Percentiles rank a stretch among this genome's conserved stretches.
Conservation (phyloP, 2,329 filamentous ascomycete species). For the Phialophora tarda region DNA sequence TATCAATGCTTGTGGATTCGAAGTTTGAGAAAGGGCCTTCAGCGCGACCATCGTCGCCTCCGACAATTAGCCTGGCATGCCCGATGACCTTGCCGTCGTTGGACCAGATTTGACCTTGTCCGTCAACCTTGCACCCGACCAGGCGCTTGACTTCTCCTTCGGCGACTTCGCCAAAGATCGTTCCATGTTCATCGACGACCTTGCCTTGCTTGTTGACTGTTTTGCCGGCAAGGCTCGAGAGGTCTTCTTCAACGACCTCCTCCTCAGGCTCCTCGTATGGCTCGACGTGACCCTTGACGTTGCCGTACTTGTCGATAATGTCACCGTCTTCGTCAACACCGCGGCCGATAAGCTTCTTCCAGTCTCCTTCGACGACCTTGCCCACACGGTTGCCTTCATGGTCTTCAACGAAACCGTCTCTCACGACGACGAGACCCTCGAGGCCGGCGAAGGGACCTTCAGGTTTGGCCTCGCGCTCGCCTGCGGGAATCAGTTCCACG, state of each 20-base stretch:
- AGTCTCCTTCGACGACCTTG: slow-evolving; percentile 71
- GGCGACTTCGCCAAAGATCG: slow-evolving; percentile 62
- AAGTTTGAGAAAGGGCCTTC: slow-evolving; percentile 64
- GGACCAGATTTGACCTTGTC: slow-evolving; percentile 68
- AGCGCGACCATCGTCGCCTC: slow-evolving; percentile 50
- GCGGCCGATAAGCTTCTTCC: slow-evolving; percentile 74
- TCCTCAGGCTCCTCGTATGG: slow-evolving; percentile 59
- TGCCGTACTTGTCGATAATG: slow-evolving; percentile 76
- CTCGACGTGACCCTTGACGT: slow-evolving; percentile 64
- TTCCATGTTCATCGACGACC: slow-evolving; percentile 64
- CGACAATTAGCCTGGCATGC: slow-evolving; percentile 62
- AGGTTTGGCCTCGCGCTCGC: slow-evolving; percentile 60
- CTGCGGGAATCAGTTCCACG: slow-evolving; percentile 63
- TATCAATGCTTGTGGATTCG: slow-evolving; percentile 61
- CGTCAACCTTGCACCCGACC: slow-evolving; percentile 67
- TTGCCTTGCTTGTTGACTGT: slow-evolving; percentile 69
- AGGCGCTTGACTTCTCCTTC: slow-evolving; percentile 63
- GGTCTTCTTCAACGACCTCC: slow-evolving; percentile 55
- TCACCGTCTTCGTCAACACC: slow-evolving; percentile 82
- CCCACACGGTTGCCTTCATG: slow-evolving; percentile 78
- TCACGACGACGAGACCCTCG: slow-evolving; percentile 62
- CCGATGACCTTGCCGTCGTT: slow-evolving; percentile 67
- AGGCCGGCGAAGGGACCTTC: slow-evolving; percentile 65
- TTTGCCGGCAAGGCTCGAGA: slow-evolving; percentile 66
- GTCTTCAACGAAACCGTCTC: slow-evolving; percentile 70